phyloP scores from a whole-genome alignment of 2,329 filamentous ascomycete species.

The Pseudogymnoascus sp. region DNA sequence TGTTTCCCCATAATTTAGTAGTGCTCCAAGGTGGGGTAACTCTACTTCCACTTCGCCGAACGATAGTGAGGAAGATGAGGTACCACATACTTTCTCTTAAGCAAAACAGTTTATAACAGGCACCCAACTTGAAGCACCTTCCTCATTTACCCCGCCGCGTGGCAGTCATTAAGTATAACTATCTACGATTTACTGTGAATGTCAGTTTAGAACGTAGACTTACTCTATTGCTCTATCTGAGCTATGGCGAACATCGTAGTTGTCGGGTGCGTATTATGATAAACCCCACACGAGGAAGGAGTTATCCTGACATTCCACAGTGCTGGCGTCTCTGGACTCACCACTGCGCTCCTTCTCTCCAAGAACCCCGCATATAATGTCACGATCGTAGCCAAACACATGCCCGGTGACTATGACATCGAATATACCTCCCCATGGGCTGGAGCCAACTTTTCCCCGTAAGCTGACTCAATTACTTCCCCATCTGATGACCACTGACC shows the following conservation, averaged over 20 bases:
- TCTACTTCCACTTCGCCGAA: background rate
- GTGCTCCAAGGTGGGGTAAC: background rate
- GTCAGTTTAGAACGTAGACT: background rate
- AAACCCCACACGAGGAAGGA: background rate
- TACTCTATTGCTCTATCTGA: background rate
- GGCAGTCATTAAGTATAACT: background rate
- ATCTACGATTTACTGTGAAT: background rate
- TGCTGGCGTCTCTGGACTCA: slow-evolving; percentile 60
- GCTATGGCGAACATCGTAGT: slow-evolving; percentile 31
- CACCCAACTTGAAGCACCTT: background rate
- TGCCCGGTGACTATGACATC: slow-evolving; percentile 88
- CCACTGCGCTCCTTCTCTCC: slow-evolving; percentile 56
- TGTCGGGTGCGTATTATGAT: slow-evolving; percentile 28
- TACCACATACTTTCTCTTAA: background rate
- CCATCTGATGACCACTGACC: slow-evolving; percentile 6
- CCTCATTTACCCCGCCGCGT: background rate
- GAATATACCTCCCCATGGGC: slow-evolving; percentile 90
- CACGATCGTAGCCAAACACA: slow-evolving; percentile 76
- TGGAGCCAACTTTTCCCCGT: slow-evolving; percentile 74
- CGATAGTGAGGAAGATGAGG: background rate
- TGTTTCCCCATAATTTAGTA: background rate
- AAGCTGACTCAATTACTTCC: slow-evolving; percentile 28
- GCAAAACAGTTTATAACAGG: background rate
- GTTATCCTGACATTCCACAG: slow-evolving; percentile 30
- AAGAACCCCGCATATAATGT: slow-evolving; percentile 50